Percentiles rank a stretch among this genome's conserved stretches.
Evolutionary conservation across 1,284 basidiomycete genomes (phyloP).

Genomic region (Meira nashicola): DNA sequence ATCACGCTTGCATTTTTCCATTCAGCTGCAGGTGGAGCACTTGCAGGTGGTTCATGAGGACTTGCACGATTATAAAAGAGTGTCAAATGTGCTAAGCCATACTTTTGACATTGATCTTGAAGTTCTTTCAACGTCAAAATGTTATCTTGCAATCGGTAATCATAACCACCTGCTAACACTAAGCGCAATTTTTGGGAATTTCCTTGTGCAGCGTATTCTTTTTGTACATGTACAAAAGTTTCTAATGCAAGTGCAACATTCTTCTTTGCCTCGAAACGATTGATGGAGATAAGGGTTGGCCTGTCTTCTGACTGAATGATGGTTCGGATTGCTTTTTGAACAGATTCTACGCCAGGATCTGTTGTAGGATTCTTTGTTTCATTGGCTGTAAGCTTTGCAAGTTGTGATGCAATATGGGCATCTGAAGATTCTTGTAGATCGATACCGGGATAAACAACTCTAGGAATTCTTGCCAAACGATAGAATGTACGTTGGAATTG

Average conservation of each 20-base stretch:
- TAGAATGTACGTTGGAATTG: slow-evolving; percentile 70
- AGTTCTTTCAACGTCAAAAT: slow-evolving; percentile 58
- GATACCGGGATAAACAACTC: slow-evolving; percentile 86
- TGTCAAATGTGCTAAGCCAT: slow-evolving; percentile 55
- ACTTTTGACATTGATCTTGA: slow-evolving; percentile 25
- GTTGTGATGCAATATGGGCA: slow-evolving; percentile 18
- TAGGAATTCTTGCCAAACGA: slow-evolving; percentile 63
- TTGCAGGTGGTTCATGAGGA: slow-evolving; percentile 43
- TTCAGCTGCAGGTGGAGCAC: slow-evolving; percentile 23
- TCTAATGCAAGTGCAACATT: slow-evolving; percentile 76
- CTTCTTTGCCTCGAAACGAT: slow-evolving; percentile 95
- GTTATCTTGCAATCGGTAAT: slow-evolving; percentile 68
- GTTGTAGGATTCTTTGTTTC: not conserved
- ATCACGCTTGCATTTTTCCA: slow-evolving; percentile 24
- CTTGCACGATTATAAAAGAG: slow-evolving; percentile 29
- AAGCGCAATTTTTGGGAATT: slow-evolving; percentile 22
- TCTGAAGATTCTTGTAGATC: slow-evolving; percentile 25
- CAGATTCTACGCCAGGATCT: not conserved
- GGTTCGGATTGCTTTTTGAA: slow-evolving; percentile 3
- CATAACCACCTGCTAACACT: slow-evolving; percentile 65
- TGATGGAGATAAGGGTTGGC: slow-evolving; percentile 80
- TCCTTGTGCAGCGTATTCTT: slow-evolving; percentile 21
- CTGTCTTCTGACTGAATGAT: slow-evolving; percentile 50
- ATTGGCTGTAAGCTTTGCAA: slow-evolving; percentile 17
- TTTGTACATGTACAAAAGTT: slow-evolving; percentile 62